phyloP scores from a whole-genome alignment of 306 rosid species.

The Casuarina cunninghamiana region DNA sequence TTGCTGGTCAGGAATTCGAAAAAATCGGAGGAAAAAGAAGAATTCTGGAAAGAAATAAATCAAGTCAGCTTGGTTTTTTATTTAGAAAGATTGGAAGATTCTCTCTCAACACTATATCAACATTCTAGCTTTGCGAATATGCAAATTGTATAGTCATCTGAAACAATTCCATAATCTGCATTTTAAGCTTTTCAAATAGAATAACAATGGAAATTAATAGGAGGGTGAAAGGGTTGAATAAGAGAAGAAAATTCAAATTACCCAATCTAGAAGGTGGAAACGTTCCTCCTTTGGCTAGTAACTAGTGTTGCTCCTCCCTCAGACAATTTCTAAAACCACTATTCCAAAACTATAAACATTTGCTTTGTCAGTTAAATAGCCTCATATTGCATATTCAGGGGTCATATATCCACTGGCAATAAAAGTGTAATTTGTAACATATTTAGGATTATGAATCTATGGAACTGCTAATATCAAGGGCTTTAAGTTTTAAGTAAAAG shows the following conservation, averaged over 20 bases:
- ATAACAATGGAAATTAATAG: background rate
- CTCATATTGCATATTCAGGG: constrained; percentile 35
- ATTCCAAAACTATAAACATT: constrained; percentile 38
- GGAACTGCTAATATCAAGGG: background rate
- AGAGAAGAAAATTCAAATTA: constrained; percentile 6
- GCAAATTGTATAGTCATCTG: too few species aligned
- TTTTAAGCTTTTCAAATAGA: background rate
- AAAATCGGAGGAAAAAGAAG: too few species aligned
- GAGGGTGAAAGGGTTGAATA: background rate
- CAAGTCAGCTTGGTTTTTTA: too few species aligned
- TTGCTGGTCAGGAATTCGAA: too few species aligned
- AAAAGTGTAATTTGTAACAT: background rate
- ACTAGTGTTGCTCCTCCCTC: constrained; percentile 30
- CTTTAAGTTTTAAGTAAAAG: background rate
- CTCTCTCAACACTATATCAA: too few species aligned
- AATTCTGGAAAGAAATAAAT: too few species aligned
- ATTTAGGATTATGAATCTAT: background rate
- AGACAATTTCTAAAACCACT: constrained; percentile 24
- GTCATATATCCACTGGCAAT: constrained; percentile 35
- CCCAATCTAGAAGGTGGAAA: constrained; percentile 39
- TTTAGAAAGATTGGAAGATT: too few species aligned
- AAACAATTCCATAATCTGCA: background rate
- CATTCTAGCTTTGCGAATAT: background rate
- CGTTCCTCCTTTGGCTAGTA: background rate
- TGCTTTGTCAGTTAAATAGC: constrained; percentile 34